Evolutionary conservation across 2,329 filamentous ascomycete species (phyloP), one percentile per base, ranked within the genome.

Genomic region (Zasmidium angulare): DNA sequence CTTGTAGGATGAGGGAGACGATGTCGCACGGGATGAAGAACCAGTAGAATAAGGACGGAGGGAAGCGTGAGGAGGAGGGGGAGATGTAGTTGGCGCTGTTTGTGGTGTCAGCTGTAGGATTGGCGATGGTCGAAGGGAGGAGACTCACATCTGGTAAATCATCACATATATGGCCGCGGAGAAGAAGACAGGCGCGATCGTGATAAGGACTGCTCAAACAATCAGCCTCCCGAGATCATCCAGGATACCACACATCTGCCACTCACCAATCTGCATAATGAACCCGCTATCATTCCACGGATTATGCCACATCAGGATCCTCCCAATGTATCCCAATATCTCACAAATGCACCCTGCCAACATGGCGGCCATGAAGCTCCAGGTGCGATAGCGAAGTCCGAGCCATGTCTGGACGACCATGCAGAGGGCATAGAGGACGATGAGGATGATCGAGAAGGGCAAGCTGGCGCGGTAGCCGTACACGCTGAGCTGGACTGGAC

Each of bases 111-210:
- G 49, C n/a, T 50, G 29, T 43, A 17, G 6, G n/a, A 9, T 43
- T 4, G 6, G 6, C 7, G 36, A 17, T 9, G 6, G 36, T 17
- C 7, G n/a, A 19, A 26, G 3, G 12, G 47, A 3, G 22, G 17
- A 11, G 49, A 51, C 49, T 51, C 24, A 51, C 49, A 51, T 51
- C 26, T 73, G 72, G 2, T 73, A 72, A 10, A 89, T 75, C 61
- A 84, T 86, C 53, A 89, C 75, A 68, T 89, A 89, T 46, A 89
- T 81, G 1, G 80, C 84, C 0, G 84, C 86, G 9, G 84, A 81
- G 70, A 88, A 78, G 68, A 88, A 89, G 1, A 86, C 86, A 0
- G 87, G 86, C 0, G 78, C 86, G 59, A 89, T 81, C 2, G 86
- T 89, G 58, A 90, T 77, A 63, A 81, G 84, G 68, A 63, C 62